These are phyloP conservation scores for Rhynchospora pubera DNA, from an alignment of 176 grass and related monocot genomes.

Conservation along the genomic window DNA sequence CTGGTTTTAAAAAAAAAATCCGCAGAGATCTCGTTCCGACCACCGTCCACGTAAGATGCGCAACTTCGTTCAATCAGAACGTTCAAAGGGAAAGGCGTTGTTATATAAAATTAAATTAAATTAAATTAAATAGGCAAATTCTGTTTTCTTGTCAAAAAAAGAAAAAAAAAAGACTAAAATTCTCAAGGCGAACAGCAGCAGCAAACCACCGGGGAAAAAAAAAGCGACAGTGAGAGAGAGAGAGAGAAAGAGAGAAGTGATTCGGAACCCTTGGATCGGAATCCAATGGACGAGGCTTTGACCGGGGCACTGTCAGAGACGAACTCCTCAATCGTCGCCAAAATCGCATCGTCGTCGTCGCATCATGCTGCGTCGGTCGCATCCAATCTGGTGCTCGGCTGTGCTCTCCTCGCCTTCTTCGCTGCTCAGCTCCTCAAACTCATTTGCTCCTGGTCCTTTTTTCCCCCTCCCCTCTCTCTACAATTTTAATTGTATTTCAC, in stretches of 20 bases:
- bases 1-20: too few relatives aligned
- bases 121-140: background rate
- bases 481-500: background rate
- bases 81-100: background rate
- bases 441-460: constrained; percentile 20
- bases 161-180: background rate
- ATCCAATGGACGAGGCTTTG: constrained; percentile 21
- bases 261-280: constrained; percentile 1
- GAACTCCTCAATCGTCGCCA: background rate
- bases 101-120: background rate
- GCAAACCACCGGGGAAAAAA: background rate
- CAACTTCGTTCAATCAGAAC: background rate
- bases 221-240: background rate
- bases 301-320: background rate
- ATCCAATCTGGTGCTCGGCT: constrained; percentile 12
- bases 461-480: background rate
- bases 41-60: too few relatives aligned
- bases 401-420: constrained; percentile 17
- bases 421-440: constrained; percentile 10
- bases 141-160: background rate
- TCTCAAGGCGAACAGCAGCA: constrained; percentile 12
- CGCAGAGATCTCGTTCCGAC: too few relatives aligned
- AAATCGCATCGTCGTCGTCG: constrained; percentile 6
- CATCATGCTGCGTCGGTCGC: background rate
- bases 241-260: background rate